Conservation (phyloP, 73 alveolate genomes). For the Breviolum minutum region DNA sequence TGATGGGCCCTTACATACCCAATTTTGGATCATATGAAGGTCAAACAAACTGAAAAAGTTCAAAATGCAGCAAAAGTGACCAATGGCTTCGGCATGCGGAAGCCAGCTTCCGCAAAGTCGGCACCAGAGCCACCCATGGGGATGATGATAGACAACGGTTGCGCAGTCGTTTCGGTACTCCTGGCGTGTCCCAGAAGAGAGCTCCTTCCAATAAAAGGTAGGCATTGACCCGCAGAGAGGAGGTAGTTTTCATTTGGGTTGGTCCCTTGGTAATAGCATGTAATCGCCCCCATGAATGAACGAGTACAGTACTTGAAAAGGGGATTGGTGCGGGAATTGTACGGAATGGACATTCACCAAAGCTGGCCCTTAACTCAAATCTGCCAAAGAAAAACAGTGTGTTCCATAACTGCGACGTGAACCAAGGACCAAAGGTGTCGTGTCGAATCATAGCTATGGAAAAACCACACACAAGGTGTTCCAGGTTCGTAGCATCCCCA, state of each 20-base stretch:
- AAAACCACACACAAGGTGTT: too few relatives aligned
- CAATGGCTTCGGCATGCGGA: conserved; percentile 81
- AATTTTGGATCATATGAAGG: background rate
- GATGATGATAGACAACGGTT: conserved; percentile 53
- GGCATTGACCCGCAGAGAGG: background rate
- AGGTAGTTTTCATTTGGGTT: background rate
- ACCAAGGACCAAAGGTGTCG: too few relatives aligned
- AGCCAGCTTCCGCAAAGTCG: conserved; percentile 93
- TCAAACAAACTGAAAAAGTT: background rate
- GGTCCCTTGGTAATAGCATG: background rate
- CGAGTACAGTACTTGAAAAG: background rate
- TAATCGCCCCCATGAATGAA: too few relatives aligned
- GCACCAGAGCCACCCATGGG: conserved; percentile 91
- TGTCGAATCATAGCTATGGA: too few relatives aligned
- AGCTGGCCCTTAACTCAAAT: too few relatives aligned
- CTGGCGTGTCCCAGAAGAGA: background rate
- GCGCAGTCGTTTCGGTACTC: background rate
- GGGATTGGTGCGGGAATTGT: background rate
- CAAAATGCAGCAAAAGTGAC: background rate
- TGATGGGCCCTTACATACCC: too few relatives aligned
- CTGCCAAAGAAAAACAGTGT: too few relatives aligned
- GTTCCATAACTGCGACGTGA: too few relatives aligned
- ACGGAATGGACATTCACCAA: too few relatives aligned
- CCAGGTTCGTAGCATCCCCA: too few relatives aligned
- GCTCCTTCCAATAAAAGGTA: background rate